phyloP scores from a whole-genome alignment of 108 stramenopile genomes.

The Stephanodiscus triporus region DNA sequence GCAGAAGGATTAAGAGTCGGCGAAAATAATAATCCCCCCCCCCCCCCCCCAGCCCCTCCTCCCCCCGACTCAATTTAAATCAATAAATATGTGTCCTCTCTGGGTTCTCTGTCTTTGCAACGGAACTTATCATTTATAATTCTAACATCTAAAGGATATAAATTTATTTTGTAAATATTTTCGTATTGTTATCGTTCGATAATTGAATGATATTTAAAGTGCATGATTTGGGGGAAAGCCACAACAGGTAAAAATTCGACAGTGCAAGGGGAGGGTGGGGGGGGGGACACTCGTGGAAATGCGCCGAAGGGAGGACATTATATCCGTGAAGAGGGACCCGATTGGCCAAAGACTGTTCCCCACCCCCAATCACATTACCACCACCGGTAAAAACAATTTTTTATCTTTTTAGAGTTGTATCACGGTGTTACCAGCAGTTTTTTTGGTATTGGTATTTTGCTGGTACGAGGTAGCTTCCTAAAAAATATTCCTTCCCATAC shows the following conservation, averaged over 20 bases:
- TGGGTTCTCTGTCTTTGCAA: constrained; percentile 27
- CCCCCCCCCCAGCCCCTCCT: not conserved
- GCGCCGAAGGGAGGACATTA: no score
- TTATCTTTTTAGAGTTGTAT: no score
- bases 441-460: not conserved
- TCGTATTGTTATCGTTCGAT: not conserved
- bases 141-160: constrained; percentile 15
- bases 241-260: no score
- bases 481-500: no score
- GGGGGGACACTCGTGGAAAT: no score
- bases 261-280: not conserved
- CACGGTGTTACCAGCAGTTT: constrained; percentile 1
- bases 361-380: no score
- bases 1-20: constrained; percentile 34
- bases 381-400: no score
- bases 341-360: no score
- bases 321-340: no score
- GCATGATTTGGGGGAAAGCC: no score
- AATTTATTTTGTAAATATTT: not conserved
- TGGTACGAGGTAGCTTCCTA: not conserved
- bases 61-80: not conserved
- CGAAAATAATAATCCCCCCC: not conserved
- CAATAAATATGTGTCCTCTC: constrained; percentile 13
- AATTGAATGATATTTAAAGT: not conserved
- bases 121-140: constrained; percentile 42